Evolutionary conservation across 768 basidiomycete genomes (phyloP), one percentile per base, ranked within the genome.

Genomic region (Trametes cubensis): DNA sequence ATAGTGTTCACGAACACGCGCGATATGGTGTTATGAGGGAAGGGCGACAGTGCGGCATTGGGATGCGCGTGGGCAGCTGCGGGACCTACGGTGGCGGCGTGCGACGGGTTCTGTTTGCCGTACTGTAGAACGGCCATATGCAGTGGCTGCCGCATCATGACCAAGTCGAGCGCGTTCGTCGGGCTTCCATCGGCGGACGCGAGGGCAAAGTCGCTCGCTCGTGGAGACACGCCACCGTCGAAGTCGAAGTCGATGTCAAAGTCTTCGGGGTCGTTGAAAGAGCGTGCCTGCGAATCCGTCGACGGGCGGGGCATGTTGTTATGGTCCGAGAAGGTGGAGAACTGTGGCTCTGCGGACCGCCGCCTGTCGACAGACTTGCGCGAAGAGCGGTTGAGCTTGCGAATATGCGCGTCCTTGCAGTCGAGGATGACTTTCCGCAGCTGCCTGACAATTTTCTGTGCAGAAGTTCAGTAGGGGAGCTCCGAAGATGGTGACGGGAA

Each of bases 391-490:
- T 49, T 56, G 21, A 64, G 63, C 49, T 69, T 66, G 28, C 67
- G 66, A 20, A 71, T 69, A 42, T 90, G 87, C 1, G 80, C 83
- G 54, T 85, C 82, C 74, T 88, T 92, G 72, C 91, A 91, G 56
- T 92, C 89, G 67, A 90, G 86, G 41, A 88, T 88, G 45, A 94
- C 86, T 69, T 92, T 94, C 74, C 89, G 87, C 61, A 96, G 77
- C 67, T 89, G 88, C 61, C 86, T 84, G 38, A 95, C 88, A 63
- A 94, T 90, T 67, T 83, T 87, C 91, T 94, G 64, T 10, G 39
- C 64, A 34, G 11, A 45, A 28, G 51, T 55, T 65, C 28, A 69
- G 63, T 47, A 50, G 61, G 17, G 45, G 49, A 39, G 6, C 3
- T 39, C 18, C 11, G 15, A 15, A 21, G 20, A 40, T 23, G 41